phyloP scores from a whole-genome alignment of 805 yeast genomes.

The Metschnikowia arizonensis region DNA sequence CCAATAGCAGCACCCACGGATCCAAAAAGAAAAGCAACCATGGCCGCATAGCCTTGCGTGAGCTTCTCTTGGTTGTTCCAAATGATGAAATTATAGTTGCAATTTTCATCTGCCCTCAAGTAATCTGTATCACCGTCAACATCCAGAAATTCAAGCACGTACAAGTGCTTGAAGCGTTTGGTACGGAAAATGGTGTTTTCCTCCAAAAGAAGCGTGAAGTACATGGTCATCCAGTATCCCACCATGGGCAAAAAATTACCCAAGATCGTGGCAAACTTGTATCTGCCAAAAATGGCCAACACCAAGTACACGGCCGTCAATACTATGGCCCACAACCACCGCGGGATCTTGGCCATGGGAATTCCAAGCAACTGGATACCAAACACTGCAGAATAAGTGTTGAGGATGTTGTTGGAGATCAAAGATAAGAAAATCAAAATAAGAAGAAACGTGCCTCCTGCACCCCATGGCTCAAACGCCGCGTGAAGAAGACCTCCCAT shows the following conservation, averaged over 20 bases:
- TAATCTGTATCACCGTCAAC: conserved; percentile 13
- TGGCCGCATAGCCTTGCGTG: conserved; percentile 71
- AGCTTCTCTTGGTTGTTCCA: conserved; percentile 64
- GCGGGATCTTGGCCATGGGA: conserved; percentile 57
- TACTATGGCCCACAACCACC: conserved; percentile 70
- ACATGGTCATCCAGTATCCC: conserved; percentile 87
- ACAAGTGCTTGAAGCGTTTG: conserved; percentile 30
- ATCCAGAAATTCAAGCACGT: conserved; percentile 27
- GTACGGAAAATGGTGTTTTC: conserved; percentile 72
- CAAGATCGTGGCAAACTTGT: conserved; percentile 66
- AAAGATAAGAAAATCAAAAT: conserved; percentile 68
- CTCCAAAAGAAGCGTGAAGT: conserved; percentile 63
- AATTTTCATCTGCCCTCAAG: conserved; percentile 8
- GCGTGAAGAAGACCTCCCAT: conserved; percentile 71
- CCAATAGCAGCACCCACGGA: conserved; percentile 81
- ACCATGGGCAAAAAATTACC: conserved; percentile 86
- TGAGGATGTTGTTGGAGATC: conserved; percentile 76
- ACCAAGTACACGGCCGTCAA: conserved; percentile 62
- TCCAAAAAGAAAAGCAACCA: conserved; percentile 61
- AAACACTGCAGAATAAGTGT: conserved; percentile 77
- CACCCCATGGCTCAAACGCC: conserved; percentile 71
- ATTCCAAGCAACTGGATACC: conserved; percentile 63
- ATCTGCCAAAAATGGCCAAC: conserved; percentile 70
- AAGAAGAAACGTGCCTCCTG: conserved; percentile 71
- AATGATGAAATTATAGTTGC: conserved; percentile 25